Evolutionary conservation across 2,329 filamentous ascomycete species (phyloP).

Genomic region (Periconia sp.): DNA sequence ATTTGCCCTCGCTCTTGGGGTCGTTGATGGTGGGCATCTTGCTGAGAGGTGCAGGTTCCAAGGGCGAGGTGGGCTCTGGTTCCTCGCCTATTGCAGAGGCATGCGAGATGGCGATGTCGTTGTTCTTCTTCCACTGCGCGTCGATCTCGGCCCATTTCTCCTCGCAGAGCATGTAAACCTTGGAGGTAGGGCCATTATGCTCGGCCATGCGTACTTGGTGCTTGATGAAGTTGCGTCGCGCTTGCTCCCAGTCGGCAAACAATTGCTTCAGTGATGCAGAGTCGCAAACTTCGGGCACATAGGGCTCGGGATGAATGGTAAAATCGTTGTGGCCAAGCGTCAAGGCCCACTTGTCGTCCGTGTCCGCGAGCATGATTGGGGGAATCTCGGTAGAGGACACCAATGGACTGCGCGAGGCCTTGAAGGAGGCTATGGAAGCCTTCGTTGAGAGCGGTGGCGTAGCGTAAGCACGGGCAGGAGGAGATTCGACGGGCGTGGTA

Average conservation of each 20-base stretch:
- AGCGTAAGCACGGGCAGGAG: constrained; percentile 56
- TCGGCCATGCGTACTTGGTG: constrained; percentile 87
- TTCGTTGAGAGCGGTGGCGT: constrained; percentile 79
- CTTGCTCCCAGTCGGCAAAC: constrained; percentile 80
- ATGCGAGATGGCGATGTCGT: constrained; percentile 66
- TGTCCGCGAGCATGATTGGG: constrained; percentile 70
- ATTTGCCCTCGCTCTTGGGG: constrained; percentile 75
- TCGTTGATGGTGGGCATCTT: constrained; percentile 73
- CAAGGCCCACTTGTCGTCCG: constrained; percentile 81
- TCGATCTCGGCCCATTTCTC: constrained; percentile 88
- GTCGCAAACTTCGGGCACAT: constrained; percentile 69
- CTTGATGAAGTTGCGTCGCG: constrained; percentile 85
- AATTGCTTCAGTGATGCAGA: constrained; percentile 68
- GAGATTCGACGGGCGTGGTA: constrained; percentile 56
- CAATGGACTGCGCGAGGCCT: constrained; percentile 48
- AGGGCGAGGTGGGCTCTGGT: constrained; percentile 46
- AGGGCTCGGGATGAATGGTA: constrained; percentile 82
- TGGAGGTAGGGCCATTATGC: constrained; percentile 88
- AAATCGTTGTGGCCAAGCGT: constrained; percentile 93
- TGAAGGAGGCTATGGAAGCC: constrained; percentile 79
- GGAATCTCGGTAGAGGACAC: constrained; percentile 64
- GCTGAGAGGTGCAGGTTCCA: constrained; percentile 62
- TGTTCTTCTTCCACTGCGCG: constrained; percentile 71
- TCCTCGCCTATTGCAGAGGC: constrained; percentile 43
- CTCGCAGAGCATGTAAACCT: constrained; percentile 83